Percentiles rank a stretch among this genome's conserved stretches.
Evolutionary conservation across 2,329 filamentous ascomycete species (phyloP).

Genomic region (Ilyonectria sp.): DNA sequence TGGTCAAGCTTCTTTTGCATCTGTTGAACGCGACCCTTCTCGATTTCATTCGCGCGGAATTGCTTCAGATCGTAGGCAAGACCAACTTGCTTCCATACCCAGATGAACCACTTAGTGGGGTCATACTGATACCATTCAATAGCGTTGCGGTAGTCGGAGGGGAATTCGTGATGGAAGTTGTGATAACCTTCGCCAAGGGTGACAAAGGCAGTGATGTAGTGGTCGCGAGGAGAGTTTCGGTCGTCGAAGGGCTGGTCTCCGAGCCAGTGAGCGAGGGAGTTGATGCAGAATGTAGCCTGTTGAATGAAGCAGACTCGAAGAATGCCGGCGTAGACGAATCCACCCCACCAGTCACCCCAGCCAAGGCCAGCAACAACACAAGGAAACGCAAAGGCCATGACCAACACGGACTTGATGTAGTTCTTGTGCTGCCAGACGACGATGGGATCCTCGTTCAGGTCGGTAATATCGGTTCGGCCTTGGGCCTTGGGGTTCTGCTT

Average conservation of each 20-base stretch:
- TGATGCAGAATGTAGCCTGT: conserved; percentile 94
- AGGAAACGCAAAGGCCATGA: conserved; percentile 84
- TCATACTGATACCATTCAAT: conserved; percentile 94
- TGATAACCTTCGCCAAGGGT: conserved; percentile 93
- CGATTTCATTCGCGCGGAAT: conserved; percentile 92
- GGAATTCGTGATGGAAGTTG: conserved; percentile 97
- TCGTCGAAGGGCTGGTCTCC: conserved; percentile 94
- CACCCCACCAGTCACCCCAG: conserved; percentile 86
- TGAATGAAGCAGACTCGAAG: conserved; percentile 91
- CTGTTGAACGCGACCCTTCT: conserved; percentile 91
- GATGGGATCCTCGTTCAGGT: conserved; percentile 87
- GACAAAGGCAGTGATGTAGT: conserved; percentile 88
- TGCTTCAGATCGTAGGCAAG: conserved; percentile 91
- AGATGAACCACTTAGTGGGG: conserved; percentile 92
- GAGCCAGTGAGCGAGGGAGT: conserved; percentile 91
- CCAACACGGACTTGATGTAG: conserved; percentile 84
- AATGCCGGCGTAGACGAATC: conserved; percentile 88
- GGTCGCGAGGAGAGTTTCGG: conserved; percentile 90
- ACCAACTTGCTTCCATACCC: conserved; percentile 85
- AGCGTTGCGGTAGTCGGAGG: conserved; percentile 92
- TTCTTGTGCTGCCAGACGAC: conserved; percentile 91
- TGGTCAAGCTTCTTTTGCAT: conserved; percentile 93
- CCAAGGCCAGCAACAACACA: conserved; percentile 81
- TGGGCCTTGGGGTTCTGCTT: conserved; percentile 93
- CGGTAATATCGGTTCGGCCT: conserved; percentile 88